Evolutionary conservation across 129 eudicot species (phyloP), one percentile per base, ranked within the genome.

Genomic region (Dittrichia graveolens): DNA sequence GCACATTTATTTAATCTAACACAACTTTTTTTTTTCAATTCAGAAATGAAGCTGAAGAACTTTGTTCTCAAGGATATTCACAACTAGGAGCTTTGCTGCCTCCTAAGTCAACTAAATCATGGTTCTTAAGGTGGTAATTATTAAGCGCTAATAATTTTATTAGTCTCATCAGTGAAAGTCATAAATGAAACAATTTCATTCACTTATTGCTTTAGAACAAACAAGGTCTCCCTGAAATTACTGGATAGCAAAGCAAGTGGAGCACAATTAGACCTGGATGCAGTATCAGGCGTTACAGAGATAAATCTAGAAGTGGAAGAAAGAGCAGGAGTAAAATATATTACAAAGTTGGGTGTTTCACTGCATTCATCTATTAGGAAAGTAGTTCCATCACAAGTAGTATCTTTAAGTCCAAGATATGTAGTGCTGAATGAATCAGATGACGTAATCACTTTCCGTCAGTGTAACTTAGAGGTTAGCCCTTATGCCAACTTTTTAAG

Each of bases 211-310:
- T 9, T 62, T 78, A 95, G 99, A 80, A 75, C 80, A 78, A 94
- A 73, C 83, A 91, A 91, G 81, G 83, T 95, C 84, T 63, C 81
- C 67, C 66, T 95, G 64, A 81, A 63, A 68, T 71, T 95, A 72
- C 69, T 88, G 77, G 92, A 91, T 69, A 88, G 74, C 67, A 77
- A 78, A 71, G 85, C 86, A 75, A 73, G 83, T 49, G 86, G 78
- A 77, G 74, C 86, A 15, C 66, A 72, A 18, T 76, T 95, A 82
- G 96, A 95, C 90, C 79, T 95, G 84, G 97, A 95, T 80, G 87
- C 93, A 56, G 66, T 95, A 61, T 95, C 99, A n/a, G 97, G 99
- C 53, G 85, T 85, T 72, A 83, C 97, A 39, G 99, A 91, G 87
- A 88, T 91, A 61, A 86, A 85, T 79, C 85, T 95, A 59, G 88